Conservation (phyloP, 2,329 filamentous ascomycete species). For the Penicillium hesseltinei region DNA sequence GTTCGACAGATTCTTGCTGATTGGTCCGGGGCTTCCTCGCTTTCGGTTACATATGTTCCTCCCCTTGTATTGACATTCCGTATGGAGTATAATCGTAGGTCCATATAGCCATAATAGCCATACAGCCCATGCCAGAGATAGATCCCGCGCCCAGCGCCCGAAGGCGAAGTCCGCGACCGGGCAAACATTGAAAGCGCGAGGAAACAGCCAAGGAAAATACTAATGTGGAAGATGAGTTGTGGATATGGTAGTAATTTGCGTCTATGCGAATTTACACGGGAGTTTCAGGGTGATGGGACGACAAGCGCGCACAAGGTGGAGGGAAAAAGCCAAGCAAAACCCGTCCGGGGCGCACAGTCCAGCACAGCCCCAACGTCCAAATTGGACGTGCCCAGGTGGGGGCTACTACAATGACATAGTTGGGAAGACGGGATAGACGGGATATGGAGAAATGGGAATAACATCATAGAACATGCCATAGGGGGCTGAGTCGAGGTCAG, state of each 20-base stretch:
- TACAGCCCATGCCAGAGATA: not conserved
- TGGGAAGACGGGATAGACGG: not conserved
- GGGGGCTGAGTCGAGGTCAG: not conserved
- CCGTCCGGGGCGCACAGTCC: constrained; percentile 10
- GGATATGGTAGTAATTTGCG: not conserved
- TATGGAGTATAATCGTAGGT: not conserved
- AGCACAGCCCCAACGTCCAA: constrained; percentile 6
- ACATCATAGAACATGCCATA: not conserved
- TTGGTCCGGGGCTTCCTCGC: not conserved
- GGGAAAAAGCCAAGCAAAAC: constrained; percentile 3
- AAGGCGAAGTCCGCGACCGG: not conserved
- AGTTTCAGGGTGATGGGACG: not conserved
- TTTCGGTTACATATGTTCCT: not conserved
- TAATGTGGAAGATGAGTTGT: not conserved
- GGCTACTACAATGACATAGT: not conserved
- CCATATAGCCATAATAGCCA: not conserved
- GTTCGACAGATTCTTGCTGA: not conserved
- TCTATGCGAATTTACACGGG: not conserved
- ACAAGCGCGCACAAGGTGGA: constrained; percentile 1
- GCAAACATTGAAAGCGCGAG: not conserved
- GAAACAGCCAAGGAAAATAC: not conserved
- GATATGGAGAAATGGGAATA: not conserved
- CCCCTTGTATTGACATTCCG: not conserved
- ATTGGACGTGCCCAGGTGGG: not conserved
- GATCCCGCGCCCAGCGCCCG: not conserved